Percentiles rank a stretch among this genome's conserved stretches.
Conservation (phyloP, 441 rosid species). For the Dalechampia spathulata region DNA sequence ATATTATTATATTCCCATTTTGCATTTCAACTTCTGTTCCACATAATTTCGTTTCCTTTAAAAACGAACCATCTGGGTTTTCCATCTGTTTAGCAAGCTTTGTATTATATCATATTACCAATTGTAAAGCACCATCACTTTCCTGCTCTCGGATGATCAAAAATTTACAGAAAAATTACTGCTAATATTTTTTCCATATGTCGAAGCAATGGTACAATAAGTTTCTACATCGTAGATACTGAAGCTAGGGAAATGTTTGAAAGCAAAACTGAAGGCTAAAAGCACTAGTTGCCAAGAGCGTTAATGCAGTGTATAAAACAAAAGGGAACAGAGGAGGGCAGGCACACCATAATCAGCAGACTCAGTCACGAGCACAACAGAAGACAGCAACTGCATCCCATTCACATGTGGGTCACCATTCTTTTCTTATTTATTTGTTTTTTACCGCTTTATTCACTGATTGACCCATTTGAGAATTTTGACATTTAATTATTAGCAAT, state of each 20-base stretch:
- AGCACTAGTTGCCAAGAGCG: background rate
- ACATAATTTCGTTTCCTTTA: too few species aligned
- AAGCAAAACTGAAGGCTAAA: background rate
- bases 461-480: background rate
- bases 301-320: background rate
- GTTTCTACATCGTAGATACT: background rate
- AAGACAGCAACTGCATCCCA: background rate
- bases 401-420: background rate
- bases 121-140: too few species aligned
- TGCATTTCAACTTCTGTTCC: too few species aligned
- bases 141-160: too few species aligned
- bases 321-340: slow-evolving; percentile 4
- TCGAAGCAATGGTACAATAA: too few species aligned
- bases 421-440: background rate
- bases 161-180: too few species aligned
- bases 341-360: background rate
- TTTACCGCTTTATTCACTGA: background rate
- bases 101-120: background rate
- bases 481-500: too few species aligned
- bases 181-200: too few species aligned
- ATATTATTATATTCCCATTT: too few species aligned
- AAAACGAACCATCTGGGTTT: too few species aligned
- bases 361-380: slow-evolving; percentile 11
- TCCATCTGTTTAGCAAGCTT: too few species aligned
- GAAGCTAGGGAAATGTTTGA: background rate